Base-by-base conservation (phyloP, 805 yeast species). In the Sungouiozyma ichnusensis region DNA sequence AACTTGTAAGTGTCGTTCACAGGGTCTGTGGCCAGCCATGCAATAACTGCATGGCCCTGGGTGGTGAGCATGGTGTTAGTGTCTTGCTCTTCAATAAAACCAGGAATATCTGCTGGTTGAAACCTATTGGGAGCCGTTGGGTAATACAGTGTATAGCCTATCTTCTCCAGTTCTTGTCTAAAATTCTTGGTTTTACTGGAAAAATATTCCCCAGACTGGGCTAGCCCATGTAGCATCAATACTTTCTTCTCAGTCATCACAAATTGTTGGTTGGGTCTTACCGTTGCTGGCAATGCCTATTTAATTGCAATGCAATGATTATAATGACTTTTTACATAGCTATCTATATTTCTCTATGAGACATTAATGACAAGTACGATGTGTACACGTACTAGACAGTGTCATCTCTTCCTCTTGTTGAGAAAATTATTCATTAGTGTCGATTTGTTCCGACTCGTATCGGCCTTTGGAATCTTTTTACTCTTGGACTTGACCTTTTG, bases 221-320 rank as follows among this genome's bases (percentile, higher is more conserved):
- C 85, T 57, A 76, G 81, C 1, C 98, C 98, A 54, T 90, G 98
- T 14, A 92, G 68, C 68, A 90, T 87, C 11, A 90, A 67, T 15
- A 90, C 71, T 53, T 79, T 79, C 43, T 56, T 62, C 11, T 6
- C 29, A 24, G 9, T 24, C 29, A 24, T 24, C 29, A 11, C 29
- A 24, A 24, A 6, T 24, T 7, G 29, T 24, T 24, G 29, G 29
- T 24, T 6, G 11, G 29, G 29, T 24, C 11, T 24, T 24, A n/a
- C n/a, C n/a, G n/a, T n/a, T n/a, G n/a, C n/a, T n/a, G n/a, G n/a
- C n/a, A n/a, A n/a, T n/a, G n/a, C n/a, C n/a, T n/a, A n/a, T n/a
- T n/a, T n/a, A n/a, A n/a, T n/a, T n/a, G n/a, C n/a, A n/a, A n/a
- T n/a, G n/a, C n/a, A n/a, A n/a, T n/a, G n/a, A n/a, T n/a, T n/a